Evolutionary conservation across 129 eudicot species (phyloP), one percentile per base, ranked within the genome.

Genomic region (Lonicera japonica): DNA sequence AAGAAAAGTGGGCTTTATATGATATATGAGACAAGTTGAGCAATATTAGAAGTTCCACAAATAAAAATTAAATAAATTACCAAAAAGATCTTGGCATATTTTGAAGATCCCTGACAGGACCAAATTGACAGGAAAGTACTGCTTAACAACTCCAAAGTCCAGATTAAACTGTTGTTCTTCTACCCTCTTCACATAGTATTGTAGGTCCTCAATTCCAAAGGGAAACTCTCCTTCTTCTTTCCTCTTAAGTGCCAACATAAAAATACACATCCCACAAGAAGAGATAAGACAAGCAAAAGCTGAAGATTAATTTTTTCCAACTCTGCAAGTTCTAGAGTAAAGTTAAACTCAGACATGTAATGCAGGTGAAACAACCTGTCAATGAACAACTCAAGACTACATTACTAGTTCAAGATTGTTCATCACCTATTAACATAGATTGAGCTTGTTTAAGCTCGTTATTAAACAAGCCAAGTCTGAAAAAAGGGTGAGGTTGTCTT

Each of bases 71-170:
- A 25, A 25, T 24, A 61, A 29, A 70, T 70, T 84, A 92, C 98
- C 98, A 71, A 84, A 86, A 71, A 84, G 86, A 63, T 92, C 96
- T 80, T 92, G 95, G 76, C 81, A 82, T 84, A 85, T 87, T 70
- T 92, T 92, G 67, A 92, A 88, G 72, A 87, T 83, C 64, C 98
- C 98, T 20, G 92, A 74, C 61, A 84, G 69, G 66, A 82, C 98
- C 77, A 92, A 76, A 76, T 71, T 68, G 60, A 80, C 58, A 21
- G 98, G 98, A 57, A 92, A 87, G 60, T 85, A 92, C 77, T 92
- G 86, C 67, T 79, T 88, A 73, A 92, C 73, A 75, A 66, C 85
- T 75, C 81, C 91, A 83, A 92, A 88, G 78, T 92, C 96, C 58
- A 92, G 64, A 79, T 85, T 63, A 52, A 77, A 76, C 56, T 74